A percentile compares a stretch with the other conserved stretches of the same genome.
phyloP scores from a whole-genome alignment of 306 rosid species.

The Myrica gale region DNA sequence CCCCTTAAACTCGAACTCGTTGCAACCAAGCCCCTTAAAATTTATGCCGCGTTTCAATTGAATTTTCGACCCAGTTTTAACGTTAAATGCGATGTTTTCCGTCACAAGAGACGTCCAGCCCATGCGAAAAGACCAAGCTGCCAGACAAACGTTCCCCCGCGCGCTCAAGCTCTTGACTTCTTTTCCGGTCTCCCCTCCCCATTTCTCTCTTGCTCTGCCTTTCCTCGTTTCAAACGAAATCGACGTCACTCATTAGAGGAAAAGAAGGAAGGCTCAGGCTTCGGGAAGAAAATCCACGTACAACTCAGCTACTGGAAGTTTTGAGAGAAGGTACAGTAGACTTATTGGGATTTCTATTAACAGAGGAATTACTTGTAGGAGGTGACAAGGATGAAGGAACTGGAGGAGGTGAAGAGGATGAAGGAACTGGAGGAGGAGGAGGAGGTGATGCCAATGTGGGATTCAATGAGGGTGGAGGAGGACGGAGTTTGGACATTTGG shows the following conservation, averaged over 20 bases:
- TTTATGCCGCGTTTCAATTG: too few relatives aligned
- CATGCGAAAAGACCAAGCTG: background rate
- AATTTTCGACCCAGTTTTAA: too few relatives aligned
- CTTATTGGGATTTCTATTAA: too few relatives aligned
- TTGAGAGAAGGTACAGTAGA: too few relatives aligned
- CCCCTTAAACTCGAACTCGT: too few relatives aligned
- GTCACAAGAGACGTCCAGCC: too few relatives aligned
- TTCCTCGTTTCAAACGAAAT: background rate
- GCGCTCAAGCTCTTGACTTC: conserved; percentile 41
- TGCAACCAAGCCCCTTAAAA: too few relatives aligned
- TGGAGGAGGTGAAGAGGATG: conserved; percentile 58
- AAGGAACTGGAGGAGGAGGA: conserved; percentile 66
- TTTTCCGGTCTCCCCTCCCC: conserved; percentile 35
- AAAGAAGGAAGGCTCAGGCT: too few relatives aligned
- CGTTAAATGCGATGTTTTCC: too few relatives aligned
- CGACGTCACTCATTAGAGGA: background rate
- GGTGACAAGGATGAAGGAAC: conserved; percentile 30
- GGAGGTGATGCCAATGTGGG: conserved; percentile 56
- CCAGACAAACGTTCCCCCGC: conserved; percentile 27
- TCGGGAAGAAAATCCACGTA: too few relatives aligned
- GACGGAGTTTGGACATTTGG: conserved; percentile 49
- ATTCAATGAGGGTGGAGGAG: conserved; percentile 44
- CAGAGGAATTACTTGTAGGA: conserved; percentile 41
- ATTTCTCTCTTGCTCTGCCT: conserved; percentile 4
- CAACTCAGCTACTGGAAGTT: too few relatives aligned